These are phyloP conservation scores for Chaetomidium leptoderma DNA, from an alignment of 495 filamentous ascomycete genomes.

Conservation along the genomic window DNA sequence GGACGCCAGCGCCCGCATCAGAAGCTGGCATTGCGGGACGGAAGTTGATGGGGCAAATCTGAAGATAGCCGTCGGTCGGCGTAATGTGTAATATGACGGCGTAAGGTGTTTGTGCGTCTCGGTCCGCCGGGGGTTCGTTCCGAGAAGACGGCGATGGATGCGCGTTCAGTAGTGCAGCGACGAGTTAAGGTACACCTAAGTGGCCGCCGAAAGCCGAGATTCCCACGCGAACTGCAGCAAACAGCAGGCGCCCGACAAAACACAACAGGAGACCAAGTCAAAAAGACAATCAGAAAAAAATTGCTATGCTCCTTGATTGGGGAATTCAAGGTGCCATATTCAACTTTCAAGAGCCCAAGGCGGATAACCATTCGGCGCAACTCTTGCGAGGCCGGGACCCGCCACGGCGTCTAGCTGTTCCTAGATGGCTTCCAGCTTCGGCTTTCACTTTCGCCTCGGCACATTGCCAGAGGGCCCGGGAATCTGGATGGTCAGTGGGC, in stretches of 20 bases:
- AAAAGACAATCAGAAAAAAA: not conserved
- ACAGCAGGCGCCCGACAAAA: not conserved
- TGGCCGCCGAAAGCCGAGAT: not conserved
- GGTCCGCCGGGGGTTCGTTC: not conserved
- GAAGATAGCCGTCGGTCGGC: not conserved
- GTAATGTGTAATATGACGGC: too few species aligned
- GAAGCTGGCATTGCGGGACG: conserved; percentile 12
- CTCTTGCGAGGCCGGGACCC: conserved; percentile 9
- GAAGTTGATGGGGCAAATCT: not conserved
- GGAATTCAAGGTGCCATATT: not conserved
- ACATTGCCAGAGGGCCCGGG: conserved; percentile 9
- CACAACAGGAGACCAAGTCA: too few species aligned
- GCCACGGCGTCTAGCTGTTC: too few species aligned
- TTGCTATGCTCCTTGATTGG: not conserved
- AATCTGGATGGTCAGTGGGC: too few species aligned
- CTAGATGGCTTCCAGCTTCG: conserved; percentile 9
- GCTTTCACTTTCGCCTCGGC: conserved; percentile 27
- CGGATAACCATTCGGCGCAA: conserved; percentile 9
- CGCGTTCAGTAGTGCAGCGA: not conserved
- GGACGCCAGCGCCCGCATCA: conserved; percentile 22
- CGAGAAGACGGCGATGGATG: not conserved
- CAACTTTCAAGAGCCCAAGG: not conserved
- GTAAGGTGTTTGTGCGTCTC: too few species aligned
- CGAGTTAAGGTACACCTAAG: too few species aligned
- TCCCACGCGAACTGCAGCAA: not conserved